phyloP scores from a whole-genome alignment of 129 eudicot species.

The Chrysanthemum lavandulifolium region DNA sequence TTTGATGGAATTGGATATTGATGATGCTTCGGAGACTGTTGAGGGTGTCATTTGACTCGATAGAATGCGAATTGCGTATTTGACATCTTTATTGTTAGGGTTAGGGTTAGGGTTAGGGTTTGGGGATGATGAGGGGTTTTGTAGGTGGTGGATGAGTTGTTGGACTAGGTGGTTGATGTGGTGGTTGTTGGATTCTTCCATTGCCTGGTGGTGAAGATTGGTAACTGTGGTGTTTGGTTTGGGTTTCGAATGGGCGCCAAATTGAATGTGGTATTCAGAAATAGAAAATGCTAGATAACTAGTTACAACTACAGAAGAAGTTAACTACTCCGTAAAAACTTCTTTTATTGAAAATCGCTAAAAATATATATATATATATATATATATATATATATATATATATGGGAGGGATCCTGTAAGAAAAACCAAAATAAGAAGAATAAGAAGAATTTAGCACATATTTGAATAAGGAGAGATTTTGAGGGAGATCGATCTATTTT shows the following conservation, averaged over 20 bases:
- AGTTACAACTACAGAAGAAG: too few species aligned
- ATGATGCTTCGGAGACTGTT: conserved; percentile 45
- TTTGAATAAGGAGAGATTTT: too few species aligned
- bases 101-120: conserved; percentile 32
- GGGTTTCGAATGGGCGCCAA: conserved; percentile 1
- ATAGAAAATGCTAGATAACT: too few species aligned
- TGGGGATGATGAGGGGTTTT: conserved; percentile 20
- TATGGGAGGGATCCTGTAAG: too few species aligned
- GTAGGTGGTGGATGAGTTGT: conserved; percentile 63
- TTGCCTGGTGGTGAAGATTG: conserved; percentile 19
- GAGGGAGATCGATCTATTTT: too few species aligned
- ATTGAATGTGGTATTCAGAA: background rate
- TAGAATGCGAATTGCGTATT: conserved; percentile 70
- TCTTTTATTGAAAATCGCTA: too few species aligned
- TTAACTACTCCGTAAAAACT: too few species aligned
- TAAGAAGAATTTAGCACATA: too few species aligned
- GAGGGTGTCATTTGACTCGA: conserved; percentile 79
- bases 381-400: too few species aligned
- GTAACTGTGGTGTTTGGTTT: background rate
- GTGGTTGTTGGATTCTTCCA: conserved; percentile 49
- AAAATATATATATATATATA: too few species aligned
- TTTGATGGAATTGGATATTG: conserved; percentile 82
- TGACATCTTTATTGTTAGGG: conserved; percentile 37
- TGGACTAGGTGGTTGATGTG: conserved; percentile 61
- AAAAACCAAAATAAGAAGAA: too few species aligned